Percentiles rank a stretch among this genome's conserved stretches.
Evolutionary conservation across 2,329 filamentous ascomycete genomes (phyloP).

Genomic region (Arthrobotrys conoides): DNA sequence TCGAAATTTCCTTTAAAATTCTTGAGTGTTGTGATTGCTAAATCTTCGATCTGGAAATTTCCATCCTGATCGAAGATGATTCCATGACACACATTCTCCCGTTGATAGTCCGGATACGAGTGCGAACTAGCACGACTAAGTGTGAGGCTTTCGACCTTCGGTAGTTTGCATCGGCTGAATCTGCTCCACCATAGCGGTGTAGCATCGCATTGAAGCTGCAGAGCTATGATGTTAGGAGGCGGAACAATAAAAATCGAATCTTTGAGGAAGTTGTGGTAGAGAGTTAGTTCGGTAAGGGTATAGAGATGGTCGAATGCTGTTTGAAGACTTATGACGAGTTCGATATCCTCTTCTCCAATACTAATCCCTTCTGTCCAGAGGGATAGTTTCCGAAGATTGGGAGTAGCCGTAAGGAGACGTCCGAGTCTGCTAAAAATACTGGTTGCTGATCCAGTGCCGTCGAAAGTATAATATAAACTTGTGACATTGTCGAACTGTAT

Average conservation of each 20-base stretch:
- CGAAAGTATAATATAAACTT: too few species aligned
- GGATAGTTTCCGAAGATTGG: background rate
- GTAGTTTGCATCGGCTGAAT: constrained; percentile 5
- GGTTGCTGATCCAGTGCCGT: too few species aligned
- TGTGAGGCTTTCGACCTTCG: background rate
- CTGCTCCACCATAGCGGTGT: background rate
- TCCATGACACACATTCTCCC: background rate
- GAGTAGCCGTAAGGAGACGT: background rate
- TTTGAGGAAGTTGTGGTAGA: background rate
- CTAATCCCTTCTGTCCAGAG: background rate
- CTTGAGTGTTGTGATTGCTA: background rate
- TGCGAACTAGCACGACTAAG: background rate
- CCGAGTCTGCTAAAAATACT: background rate
- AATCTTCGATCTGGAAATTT: background rate
- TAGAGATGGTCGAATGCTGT: background rate
- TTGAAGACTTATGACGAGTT: background rate
- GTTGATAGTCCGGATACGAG: background rate
- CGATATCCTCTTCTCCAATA: background rate
- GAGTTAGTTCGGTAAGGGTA: background rate
- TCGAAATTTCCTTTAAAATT: background rate
- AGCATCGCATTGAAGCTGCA: background rate
- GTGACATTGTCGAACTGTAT: background rate
- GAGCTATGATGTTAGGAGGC: background rate
- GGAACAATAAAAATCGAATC: background rate
- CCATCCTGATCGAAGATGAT: background rate